These are phyloP conservation scores for Colletotrichum plurivorum DNA, from an alignment of 2,329 filamentous ascomycete genomes.

Conservation along the genomic window DNA sequence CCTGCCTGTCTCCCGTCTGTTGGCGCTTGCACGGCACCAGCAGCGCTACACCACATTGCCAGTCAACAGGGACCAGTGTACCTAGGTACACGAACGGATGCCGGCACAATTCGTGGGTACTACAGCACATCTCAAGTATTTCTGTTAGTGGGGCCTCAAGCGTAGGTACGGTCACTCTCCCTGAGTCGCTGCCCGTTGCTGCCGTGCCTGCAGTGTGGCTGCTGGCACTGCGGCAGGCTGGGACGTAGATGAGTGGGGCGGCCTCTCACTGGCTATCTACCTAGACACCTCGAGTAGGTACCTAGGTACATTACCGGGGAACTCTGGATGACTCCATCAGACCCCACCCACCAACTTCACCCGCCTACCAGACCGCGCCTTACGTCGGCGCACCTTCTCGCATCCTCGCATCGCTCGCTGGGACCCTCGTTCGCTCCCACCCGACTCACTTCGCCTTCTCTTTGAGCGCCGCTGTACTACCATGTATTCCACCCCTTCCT, in stretches of 20 bases:
- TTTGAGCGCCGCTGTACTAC: background rate
- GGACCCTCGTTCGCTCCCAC: slow-evolving; percentile 7
- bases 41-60: background rate
- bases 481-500: background rate
- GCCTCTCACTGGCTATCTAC: slow-evolving; percentile 18
- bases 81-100: too few species aligned
- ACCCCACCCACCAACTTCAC: slow-evolving; percentile 22
- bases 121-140: background rate
- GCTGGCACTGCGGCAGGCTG: too few species aligned
- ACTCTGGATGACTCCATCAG: slow-evolving; percentile 17
- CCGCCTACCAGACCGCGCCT: slow-evolving; percentile 12
- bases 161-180: too few species aligned
- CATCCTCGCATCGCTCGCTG: slow-evolving; percentile 13
- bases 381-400: slow-evolving; percentile 11
- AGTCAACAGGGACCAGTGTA: too few species aligned
- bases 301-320: slow-evolving; percentile 5
- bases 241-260: background rate
- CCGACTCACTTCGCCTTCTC: background rate
- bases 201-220: too few species aligned
- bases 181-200: too few species aligned
- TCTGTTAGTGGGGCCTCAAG: background rate
- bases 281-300: too few species aligned
- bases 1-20: background rate
- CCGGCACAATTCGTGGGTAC: too few species aligned
- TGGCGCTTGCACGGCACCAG: slow-evolving; percentile 7